Conservation (phyloP, 2,329 filamentous ascomycete genomes). For the Cyphellophora attinorum region DNA sequence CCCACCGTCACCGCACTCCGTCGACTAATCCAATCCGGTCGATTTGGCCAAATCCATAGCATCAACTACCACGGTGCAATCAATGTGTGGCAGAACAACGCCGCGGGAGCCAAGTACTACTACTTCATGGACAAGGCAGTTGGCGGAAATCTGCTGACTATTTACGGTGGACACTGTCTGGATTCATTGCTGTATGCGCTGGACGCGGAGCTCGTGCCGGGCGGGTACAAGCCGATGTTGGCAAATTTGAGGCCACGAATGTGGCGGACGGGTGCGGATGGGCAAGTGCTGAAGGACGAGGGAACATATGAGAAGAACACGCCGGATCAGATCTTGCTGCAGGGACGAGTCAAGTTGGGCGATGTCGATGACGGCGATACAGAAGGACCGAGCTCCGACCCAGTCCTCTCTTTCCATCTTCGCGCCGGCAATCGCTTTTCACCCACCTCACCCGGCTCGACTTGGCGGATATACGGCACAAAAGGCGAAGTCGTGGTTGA, state of each 20-base stretch:
- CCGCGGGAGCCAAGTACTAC: slow-evolving; percentile 22
- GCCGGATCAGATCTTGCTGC: slow-evolving; percentile 19
- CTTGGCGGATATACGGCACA: slow-evolving; percentile 22
- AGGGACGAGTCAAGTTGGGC: slow-evolving; percentile 15
- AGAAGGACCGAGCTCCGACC: slow-evolving; percentile 7
- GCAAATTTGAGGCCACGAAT: slow-evolving; percentile 15
- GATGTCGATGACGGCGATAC: too few relatives aligned
- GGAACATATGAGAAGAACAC: slow-evolving; percentile 17
- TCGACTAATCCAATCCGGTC: slow-evolving; percentile 34
- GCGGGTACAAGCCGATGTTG: slow-evolving; percentile 12
- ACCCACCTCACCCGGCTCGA: slow-evolving; percentile 15
- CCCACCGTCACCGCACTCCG: slow-evolving; percentile 37
- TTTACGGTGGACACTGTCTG: slow-evolving; percentile 25
- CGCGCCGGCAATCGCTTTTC: slow-evolving; percentile 17
- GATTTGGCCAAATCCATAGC: slow-evolving; percentile 45
- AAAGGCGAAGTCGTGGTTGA: slow-evolving; percentile 32
- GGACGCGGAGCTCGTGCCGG: slow-evolving; percentile 15
- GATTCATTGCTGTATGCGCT: slow-evolving; percentile 17
- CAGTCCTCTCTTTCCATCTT: slow-evolving; percentile 17
- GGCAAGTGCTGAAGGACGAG: slow-evolving; percentile 13
- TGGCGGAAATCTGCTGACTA: slow-evolving; percentile 32
- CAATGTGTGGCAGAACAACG: slow-evolving; percentile 22
- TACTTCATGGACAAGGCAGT: slow-evolving; percentile 43
- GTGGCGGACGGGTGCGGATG: slow-evolving; percentile 13
- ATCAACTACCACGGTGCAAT: slow-evolving; percentile 35